Evolutionary conservation across 768 basidiomycete genomes (phyloP).

Genomic region (Coprinellus aureogranulatus): DNA sequence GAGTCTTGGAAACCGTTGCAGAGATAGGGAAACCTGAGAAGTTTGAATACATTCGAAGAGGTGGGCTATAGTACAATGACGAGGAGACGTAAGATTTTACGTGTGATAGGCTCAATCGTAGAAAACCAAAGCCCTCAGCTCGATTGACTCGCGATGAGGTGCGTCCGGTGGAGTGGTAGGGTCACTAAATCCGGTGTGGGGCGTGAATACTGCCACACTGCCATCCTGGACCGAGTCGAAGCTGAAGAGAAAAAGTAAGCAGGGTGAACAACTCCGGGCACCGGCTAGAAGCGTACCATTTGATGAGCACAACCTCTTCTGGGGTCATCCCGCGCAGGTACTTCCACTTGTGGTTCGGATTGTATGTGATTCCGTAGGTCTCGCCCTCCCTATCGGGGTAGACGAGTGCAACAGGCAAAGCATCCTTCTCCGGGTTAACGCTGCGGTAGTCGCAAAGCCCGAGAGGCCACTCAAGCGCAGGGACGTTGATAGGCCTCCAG

Average conservation of each 20-base stretch:
- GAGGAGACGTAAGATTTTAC: no score
- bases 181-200: conserved; percentile 60
- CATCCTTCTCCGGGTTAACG: conserved; percentile 39
- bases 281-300: conserved; percentile 39
- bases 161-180: conserved; percentile 48
- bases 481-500: conserved; percentile 42
- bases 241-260: conserved; percentile 5
- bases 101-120: conserved; percentile 49
- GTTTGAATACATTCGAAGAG: no score
- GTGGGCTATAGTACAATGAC: no score
- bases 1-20: no score
- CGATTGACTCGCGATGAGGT: conserved; percentile 55
- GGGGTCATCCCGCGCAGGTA: conserved; percentile 45
- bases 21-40: no score
- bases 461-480: conserved; percentile 39
- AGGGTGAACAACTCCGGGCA: no score
- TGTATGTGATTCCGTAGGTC: conserved; percentile 44
- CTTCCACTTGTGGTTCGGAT: conserved; percentile 50
- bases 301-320: conserved; percentile 51
- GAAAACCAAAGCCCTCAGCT: conserved; percentile 60
- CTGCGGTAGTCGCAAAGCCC: conserved; percentile 40
- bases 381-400: conserved; percentile 53
- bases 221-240: conserved; percentile 36
- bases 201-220: conserved; percentile 53
- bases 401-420: conserved; percentile 41